Evolutionary conservation across 352 stramenopile genomes (phyloP).

Genomic region (Phytophthora quininea): DNA sequence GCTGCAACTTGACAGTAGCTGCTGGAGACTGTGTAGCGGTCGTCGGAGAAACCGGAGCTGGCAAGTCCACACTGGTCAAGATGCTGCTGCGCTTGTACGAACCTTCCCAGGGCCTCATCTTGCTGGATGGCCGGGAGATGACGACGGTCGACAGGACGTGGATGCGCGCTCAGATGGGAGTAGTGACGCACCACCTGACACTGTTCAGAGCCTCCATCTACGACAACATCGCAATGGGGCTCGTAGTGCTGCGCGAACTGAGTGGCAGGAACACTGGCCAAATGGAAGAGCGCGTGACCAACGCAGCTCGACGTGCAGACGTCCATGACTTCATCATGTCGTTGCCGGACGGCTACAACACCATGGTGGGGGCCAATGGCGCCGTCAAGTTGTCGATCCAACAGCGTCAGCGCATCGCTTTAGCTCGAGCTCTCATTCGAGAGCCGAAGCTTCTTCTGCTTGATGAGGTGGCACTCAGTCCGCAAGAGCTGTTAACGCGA

Average conservation of each 20-base stretch:
- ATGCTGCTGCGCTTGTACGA: slow-evolving; percentile 44
- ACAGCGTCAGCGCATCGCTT: slow-evolving; percentile 89
- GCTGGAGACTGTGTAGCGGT: slow-evolving; percentile 53
- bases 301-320: slow-evolving; percentile 42
- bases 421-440: slow-evolving; percentile 49
- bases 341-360: slow-evolving; percentile 87
- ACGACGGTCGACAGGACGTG: slow-evolving; percentile 35
- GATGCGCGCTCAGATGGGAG: slow-evolving; percentile 46
- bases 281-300: slow-evolving; percentile 78
- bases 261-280: slow-evolving; percentile 40
- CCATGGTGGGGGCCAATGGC: slow-evolving; percentile 51
- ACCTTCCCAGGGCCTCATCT: slow-evolving; percentile 32
- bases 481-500: slow-evolving; percentile 60
- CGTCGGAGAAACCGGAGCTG: slow-evolving; percentile 40
- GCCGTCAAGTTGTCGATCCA: slow-evolving; percentile 86
- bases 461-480: slow-evolving; percentile 51
- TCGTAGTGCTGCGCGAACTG: slow-evolving; percentile 28
- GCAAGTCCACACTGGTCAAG: slow-evolving; percentile 36
- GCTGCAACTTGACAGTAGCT: slow-evolving; percentile 35
- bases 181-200: slow-evolving; percentile 40
- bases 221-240: slow-evolving; percentile 61
- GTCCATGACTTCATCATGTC: slow-evolving; percentile 70
- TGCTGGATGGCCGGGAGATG: slow-evolving; percentile 48
- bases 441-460: slow-evolving; percentile 49
- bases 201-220: slow-evolving; percentile 56